Base-by-base conservation (phyloP, 495 filamentous ascomycete genomes). In the Neurospora sp. region DNA sequence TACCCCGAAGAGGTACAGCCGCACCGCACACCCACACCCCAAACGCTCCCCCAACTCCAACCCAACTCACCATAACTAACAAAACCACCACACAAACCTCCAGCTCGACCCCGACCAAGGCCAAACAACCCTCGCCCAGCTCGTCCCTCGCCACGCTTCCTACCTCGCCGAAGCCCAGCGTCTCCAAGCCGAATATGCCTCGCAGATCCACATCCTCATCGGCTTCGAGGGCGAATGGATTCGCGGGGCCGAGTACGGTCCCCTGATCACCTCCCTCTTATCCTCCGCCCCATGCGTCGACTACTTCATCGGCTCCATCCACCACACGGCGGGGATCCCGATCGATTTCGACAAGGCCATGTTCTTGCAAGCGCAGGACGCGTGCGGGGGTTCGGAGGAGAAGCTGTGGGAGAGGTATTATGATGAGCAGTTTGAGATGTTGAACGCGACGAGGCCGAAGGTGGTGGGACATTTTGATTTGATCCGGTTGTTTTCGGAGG, bases 201-300 rank as follows among this genome's bases (percentile, higher is more conserved):
- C 82, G 35, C 84, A 91, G 74, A 96, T 99, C 80, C 83, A 89
- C 66, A 85, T 99, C 74, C 86, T 97, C 27, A 90, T 99, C 81
- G 96, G 92, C 66, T 96, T 98, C 80, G 96, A 99, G 80, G 87
- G 87, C 71, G 96, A 99, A 77, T 98, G 92, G 89, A 94, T 97
- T 75, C 89, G 94, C 3, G 87, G 89, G 0, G 84, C 84, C 11
- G 40, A 48, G 16, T 94, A 92, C 70, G 78, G 79, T 6, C 20
- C 77, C 1, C 81, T 93, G 40, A 89, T 97, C 68, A 73, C 83
- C 10, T 72, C 77, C 10, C 88, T 96, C 0, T 3, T 66, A 18
- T 83, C 91, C 16, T 77, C 83, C 3, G 84, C 88, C 37, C 87
- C 91, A 70, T 80, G 83, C 18, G 87, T 96, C 72, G 94, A 98